A percentile compares a stretch with the other conserved stretches of the same genome.
Conservation (phyloP, 2,329 filamentous ascomycete species). For the Nemania bipapillata region DNA sequence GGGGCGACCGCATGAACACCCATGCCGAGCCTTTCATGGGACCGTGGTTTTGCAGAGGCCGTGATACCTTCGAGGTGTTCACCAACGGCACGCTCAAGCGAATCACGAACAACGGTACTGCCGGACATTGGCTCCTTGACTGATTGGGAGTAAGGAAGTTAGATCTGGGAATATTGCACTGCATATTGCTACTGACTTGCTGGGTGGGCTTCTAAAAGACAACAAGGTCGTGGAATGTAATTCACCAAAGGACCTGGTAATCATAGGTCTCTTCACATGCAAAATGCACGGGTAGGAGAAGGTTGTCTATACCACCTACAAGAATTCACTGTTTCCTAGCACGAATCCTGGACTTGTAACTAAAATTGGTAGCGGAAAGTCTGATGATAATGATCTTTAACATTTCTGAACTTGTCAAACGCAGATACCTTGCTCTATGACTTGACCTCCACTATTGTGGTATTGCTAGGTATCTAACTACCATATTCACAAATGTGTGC, state of each 20-base stretch:
- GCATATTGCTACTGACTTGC: background rate
- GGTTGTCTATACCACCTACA: background rate
- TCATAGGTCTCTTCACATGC: background rate
- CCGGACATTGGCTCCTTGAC: too few species aligned
- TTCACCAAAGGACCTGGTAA: background rate
- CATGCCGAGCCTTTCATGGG: background rate
- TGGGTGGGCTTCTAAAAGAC: background rate
- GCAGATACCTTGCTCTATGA: slow-evolving; percentile 16
- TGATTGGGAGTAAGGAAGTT: too few species aligned
- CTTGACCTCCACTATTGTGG: too few species aligned
- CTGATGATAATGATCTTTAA: background rate
- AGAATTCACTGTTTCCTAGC: background rate
- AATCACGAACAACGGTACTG: too few species aligned
- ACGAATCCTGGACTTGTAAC: background rate
- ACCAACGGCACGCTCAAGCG: too few species aligned
- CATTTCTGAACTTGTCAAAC: background rate
- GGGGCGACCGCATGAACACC: background rate
- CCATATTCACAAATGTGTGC: too few species aligned
- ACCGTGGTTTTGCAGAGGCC: background rate
- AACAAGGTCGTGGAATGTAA: background rate
- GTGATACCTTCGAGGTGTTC: background rate
- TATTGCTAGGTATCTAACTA: too few species aligned
- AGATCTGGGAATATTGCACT: too few species aligned
- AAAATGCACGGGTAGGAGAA: background rate
- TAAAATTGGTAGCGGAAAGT: background rate